Evolutionary conservation across 108 stramenopile genomes (phyloP), one percentile per base, ranked within the genome.

Genomic region (Fistulifera pelliculosa): DNA sequence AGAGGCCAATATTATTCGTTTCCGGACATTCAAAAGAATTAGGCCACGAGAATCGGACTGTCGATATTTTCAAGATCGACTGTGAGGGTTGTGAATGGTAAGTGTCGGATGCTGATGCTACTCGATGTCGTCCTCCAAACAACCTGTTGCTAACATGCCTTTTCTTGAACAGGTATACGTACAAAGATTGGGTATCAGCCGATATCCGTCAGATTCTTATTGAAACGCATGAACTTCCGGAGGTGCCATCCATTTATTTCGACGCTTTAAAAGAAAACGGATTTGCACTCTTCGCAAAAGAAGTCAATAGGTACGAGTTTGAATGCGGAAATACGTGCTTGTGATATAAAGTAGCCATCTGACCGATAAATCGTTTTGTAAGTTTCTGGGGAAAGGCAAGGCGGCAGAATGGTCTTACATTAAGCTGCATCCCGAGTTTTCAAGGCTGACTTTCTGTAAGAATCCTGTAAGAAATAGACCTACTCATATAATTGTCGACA

Each of bases 111-210:
- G 28, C n/a, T 18, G 6, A 35, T 18, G 54, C 39, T 38, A 6
- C 6, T 35, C 31, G 8, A 8, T 35, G 55, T 56, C 6, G 28
- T 65, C 15, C 47, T 45, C n/a, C 73, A 73, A 50, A 21, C 74
- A 80, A 35, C 8, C 3, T 8, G 6, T 51, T 74, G 16, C 52
- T 78, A 47, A 78, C 75, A 50, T 73, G 75, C 28, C 74, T 75
- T 61, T 75, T 71, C 41, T 71, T 75, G 49, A 71, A 80, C 39
- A 65, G 67, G 56, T 6, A n/a, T 6, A 16, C 27, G 41, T 76
- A 56, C 38, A 38, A 59, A 24, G 71, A 74, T 49, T 80, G 70
- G 72, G 38, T 80, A 17, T 11, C 38, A 4, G n/a, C 25, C 18
- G 47, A 17, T 10, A 39, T 68, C 6, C 58, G 80, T 0, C 80